Evolutionary conservation across 257 asterid species (phyloP), one percentile per base, ranked within the genome.

Genomic region (Cinchona pubescens): DNA sequence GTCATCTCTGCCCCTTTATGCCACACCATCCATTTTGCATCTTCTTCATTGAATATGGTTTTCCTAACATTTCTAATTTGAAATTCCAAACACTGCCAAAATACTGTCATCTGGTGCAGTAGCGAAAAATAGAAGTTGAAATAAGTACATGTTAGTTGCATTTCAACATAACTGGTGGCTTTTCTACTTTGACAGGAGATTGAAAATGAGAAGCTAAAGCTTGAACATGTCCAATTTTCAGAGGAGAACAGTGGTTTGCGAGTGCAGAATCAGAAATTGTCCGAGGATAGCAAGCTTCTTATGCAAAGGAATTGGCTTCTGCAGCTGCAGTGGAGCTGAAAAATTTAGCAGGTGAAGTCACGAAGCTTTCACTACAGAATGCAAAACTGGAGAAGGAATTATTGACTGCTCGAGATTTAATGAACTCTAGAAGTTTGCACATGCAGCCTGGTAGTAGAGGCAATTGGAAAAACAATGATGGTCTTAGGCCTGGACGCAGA

Each of bases 241-340:
- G 97, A 92, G 80, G 98, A 92, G 82, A 93, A 91, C 53, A 95
- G 96, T 74, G 97, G 97, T 35, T 74, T 92, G 59, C 87, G 82
- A 37, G 93, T 93, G 59, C 98, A 93, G 77, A 92, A 91, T 73
- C 96, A 88, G 86, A 95, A 92, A 84, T 79, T 95, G 68, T 88
- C 96, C 0, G 96, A 95, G 80, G 99, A 93, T n/a, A n/a, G n/a
- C n/a, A n/a, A 87, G 96, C 96, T 70, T 91, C 97, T 64, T 95
- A 95, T 66, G 99, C 99, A 40, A 95, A 93, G 84, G 99, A 93
- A 81, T 83, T 95, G 76, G 99, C 99, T 74, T 91, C 99, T 77
- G 99, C 98, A 71, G 99, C 99, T 63, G 99, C 98, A 3, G 90
- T 88, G 49, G 99, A 95, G 79, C 85, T 95, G 69, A 95, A 95